Evolutionary conservation across 129 eudicot species (phyloP).

Genomic region (Glebionis coronaria): DNA sequence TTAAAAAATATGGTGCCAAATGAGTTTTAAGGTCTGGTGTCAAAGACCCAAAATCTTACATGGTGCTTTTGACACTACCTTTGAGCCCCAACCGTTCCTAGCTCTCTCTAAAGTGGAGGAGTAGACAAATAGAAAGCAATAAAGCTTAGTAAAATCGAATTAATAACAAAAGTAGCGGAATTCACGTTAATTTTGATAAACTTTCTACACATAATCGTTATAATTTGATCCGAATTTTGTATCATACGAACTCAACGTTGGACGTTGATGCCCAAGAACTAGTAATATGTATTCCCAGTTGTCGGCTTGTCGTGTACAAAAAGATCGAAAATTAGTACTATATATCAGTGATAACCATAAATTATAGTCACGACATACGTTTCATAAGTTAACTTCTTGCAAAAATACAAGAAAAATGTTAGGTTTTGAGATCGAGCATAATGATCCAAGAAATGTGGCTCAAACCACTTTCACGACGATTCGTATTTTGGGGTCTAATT

Average conservation of each 20-base stretch:
- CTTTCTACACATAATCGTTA: neutral
- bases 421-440: too few species aligned
- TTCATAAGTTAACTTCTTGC: neutral
- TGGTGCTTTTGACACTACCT: too few species aligned
- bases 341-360: neutral
- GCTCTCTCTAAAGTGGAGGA: neutral
- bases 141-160: too few species aligned
- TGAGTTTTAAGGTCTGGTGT: too few species aligned
- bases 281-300: neutral
- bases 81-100: too few species aligned
- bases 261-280: neutral
- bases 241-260: neutral
- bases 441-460: too few species aligned
- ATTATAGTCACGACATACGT: neutral
- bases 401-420: neutral
- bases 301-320: neutral
- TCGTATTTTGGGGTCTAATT: slow-evolving; percentile 62
- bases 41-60: too few species aligned
- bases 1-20: too few species aligned
- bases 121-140: neutral
- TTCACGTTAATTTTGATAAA: neutral
- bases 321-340: too few species aligned
- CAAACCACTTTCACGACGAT: slow-evolving; percentile 46
- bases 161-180: too few species aligned
- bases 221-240: neutral